Evolutionary conservation across 805 yeast genomes (phyloP), one percentile per base, ranked within the genome.

Genomic region (Yamadazyma sp.): DNA sequence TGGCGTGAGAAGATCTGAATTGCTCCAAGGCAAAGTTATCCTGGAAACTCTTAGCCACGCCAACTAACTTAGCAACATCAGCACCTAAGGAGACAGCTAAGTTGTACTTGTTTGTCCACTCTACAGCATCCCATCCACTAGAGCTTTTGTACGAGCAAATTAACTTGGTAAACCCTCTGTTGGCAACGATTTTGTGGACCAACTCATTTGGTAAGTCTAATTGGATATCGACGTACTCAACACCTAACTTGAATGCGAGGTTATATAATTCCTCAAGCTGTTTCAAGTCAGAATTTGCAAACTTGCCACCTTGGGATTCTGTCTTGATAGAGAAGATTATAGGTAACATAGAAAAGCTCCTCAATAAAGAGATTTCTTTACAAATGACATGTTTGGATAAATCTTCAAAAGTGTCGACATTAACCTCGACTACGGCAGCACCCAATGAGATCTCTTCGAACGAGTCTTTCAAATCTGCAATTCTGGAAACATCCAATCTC

Each of bases 11-110:
- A 0, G 64, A 44, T 55, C 90, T 77, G 69, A 91, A 90, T 14
- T 59, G 57, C 57, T 89, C 96, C 37, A 90, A 67, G 2, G 59
- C 62, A 44, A 84, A 61, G 59, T 90, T 91, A 56, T 89, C 96
- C 25, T 64, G 62, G 50, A 84, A 70, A 1, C 60, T 51, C 3
- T 61, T 54, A 9, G 97, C 96, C 34, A 71, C 68, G 14, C 95
- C 95, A 28, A 90, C 95, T 56, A 90, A 80, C 62, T 89, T 90
- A 35, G 87, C 75, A 31, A 86, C 58, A 49, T 89, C 96, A 22
- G 78, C 83, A 40, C 80, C 78, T 35, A 82, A 55, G 6, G 76
- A 61, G 25, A 72, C 60, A 0, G 91, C 96, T 45, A 78, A 78
- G 44, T 75, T 74, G 55, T 81, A 87, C 55, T 78, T 77, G 47